Evolutionary conservation across 345 rosid species (phyloP), one percentile per base, ranked within the genome.

Genomic region (Eucalyptus regnans): DNA sequence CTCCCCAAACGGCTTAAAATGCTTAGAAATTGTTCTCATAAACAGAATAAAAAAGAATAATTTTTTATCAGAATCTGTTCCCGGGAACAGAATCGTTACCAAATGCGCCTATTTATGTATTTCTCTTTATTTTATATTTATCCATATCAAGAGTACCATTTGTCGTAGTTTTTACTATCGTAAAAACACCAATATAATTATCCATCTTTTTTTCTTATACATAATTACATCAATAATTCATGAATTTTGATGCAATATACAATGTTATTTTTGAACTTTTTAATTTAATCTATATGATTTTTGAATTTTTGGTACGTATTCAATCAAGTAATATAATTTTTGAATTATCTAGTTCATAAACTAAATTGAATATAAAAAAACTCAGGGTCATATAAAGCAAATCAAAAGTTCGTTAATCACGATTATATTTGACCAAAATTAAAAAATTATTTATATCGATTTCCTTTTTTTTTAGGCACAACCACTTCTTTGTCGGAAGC

Each of bases 31-130:
- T 50, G 0, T 50, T 50, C 0, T 0, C 0, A 1, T 0, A 0
- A 50, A 50, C 1, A 15, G 0, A 15, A 50, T 50, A 50, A 50
- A 50, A 50, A 50, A 15, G 0, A 50, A 50, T 50, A 0, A 50
- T 15, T 50, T 50, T 3, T 15, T 0, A 50, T 50, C 7, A 14
- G 0, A 50, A 37, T 37, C 6, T 50, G 1, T 3, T 50, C 5
- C 0, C 0, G 0, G 3, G 7, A 50, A 50, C 1, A 5, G 2
- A 5, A 50, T 50, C 0, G 0, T 50, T 14, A 50, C 2, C 52
- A 50, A 50, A 50, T 1, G 3, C 7, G 1, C 0, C 7, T 41
- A 3, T 62, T 8, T 27, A 62, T 20, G 10, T 62, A 12, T 62
- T 1, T 62, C 31, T 62, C 68, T 62, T 12, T 52, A 20, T 62